These are phyloP conservation scores for Nakaseomyces bracarensis DNA, from an alignment of 1,139 yeast genomes.

Conservation along the genomic window DNA sequence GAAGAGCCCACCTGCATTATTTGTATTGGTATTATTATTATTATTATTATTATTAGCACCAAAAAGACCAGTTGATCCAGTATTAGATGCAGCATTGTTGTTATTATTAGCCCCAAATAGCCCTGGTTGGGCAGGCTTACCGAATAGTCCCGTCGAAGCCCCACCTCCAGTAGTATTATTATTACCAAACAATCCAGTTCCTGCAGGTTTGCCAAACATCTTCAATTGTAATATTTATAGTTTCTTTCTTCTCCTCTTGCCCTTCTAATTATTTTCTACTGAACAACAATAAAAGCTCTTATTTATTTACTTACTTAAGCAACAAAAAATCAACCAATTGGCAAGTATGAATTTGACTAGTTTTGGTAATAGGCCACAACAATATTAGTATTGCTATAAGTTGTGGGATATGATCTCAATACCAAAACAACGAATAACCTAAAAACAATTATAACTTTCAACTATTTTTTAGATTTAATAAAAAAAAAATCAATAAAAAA, in stretches of 20 bases:
- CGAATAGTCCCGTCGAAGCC: conserved; percentile 12
- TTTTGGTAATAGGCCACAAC: too few species aligned
- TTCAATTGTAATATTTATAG: neutral
- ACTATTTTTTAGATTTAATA: too few species aligned
- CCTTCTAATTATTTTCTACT: neutral
- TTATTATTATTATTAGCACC: conserved; percentile 10
- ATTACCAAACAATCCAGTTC: conserved; percentile 16
- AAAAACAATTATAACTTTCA: too few species aligned
- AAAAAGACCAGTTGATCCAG: conserved; percentile 10
- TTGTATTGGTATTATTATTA: conserved; percentile 7
- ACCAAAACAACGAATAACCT: too few species aligned
- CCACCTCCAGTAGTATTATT: conserved; percentile 10
- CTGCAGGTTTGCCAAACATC: conserved; percentile 5
- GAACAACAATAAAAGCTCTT: too few species aligned
- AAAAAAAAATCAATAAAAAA: too few species aligned
- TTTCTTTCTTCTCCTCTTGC: neutral
- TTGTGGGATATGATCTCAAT: too few species aligned
- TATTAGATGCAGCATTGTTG: conserved; percentile 10
- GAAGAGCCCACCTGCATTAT: neutral
- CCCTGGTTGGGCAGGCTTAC: conserved; percentile 21
- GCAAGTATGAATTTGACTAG: too few species aligned
- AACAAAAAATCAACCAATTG: too few species aligned
- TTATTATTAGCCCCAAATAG: conserved; percentile 33
- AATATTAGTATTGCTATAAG: too few species aligned
- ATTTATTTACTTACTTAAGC: too few species aligned